Evolutionary conservation across 371 early-diverging fungal species (phyloP), one percentile per base, ranked within the genome.

Genomic region (Nematocida parisii): DNA sequence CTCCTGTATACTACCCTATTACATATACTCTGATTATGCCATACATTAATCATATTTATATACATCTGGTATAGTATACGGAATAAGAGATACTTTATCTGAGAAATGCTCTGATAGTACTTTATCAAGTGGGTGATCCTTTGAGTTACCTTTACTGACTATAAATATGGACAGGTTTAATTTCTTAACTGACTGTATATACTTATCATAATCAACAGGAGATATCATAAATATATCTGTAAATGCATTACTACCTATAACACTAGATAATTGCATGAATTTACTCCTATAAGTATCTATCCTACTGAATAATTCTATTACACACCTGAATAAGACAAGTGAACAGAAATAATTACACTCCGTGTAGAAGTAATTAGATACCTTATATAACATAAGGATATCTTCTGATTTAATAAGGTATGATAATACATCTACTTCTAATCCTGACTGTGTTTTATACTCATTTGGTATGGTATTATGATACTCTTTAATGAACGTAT

Each of bases 251-350:
- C 39, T 73, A 13, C 46, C 75, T 18, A 44, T 18, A n/a, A 13
- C 40, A 9, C 20, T 45, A 18, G 72, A 11, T 42, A 75, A 18
- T 24, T 75, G 66, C 54, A 75, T 42, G 68, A 64, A 64, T 42
- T 64, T 64, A 39, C 42, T 42, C 22, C 64, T 13, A 33, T 20
- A 11, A 7, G 33, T 18, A 44, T 64, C 42, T 44, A 64, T 33
- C 44, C 44, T 39, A 18, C 7, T 44, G 44, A 64, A 64, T 44
- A 42, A 42, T n/a, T 64, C 64, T 64, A 64, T 64, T n/a, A 39
- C 13, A 42, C 11, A 13, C 0, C 44, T 45, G 22, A 64, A 64
- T 13, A 64, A 13, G 18, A 27, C 44, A 15, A 27, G 13, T 11
- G 64, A 0, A 44, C 64, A 33, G 39, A 42, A 15, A 22, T 64